Evolutionary conservation across 306 rosid species (phyloP).

Genomic region (Boehmeria nivea): DNA sequence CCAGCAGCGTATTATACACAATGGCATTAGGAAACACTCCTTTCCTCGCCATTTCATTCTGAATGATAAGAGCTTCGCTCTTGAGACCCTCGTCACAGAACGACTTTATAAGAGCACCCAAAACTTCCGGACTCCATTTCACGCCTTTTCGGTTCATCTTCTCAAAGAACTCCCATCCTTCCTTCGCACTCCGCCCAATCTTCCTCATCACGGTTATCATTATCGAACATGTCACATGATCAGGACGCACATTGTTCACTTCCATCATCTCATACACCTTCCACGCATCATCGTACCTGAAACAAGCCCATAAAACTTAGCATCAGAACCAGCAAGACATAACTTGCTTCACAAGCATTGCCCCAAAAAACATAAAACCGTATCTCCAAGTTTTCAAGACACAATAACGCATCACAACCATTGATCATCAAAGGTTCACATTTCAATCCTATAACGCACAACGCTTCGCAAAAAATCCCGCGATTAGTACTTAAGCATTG

Average conservation of each 20-base stretch:
- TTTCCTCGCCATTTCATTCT: conserved; percentile 66
- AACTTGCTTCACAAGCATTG: too few relatives aligned
- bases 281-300: conserved; percentile 78
- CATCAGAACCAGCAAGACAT: conserved; percentile 9
- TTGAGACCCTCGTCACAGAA: conserved; percentile 79
- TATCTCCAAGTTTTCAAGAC: too few relatives aligned
- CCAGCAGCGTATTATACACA: conserved; percentile 75
- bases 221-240: conserved; percentile 82
- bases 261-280: conserved; percentile 68
- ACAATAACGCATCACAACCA: too few relatives aligned
- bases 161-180: conserved; percentile 81
- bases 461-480: too few relatives aligned
- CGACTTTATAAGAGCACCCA: conserved; percentile 67
- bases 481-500: too few relatives aligned
- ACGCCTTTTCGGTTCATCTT: conserved; percentile 83
- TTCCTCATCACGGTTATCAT: conserved; percentile 63
- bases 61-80: conserved; percentile 76
- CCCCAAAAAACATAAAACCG: too few relatives aligned
- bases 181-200: conserved; percentile 71
- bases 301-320: conserved; percentile 17
- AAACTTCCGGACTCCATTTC: conserved; percentile 67
- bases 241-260: conserved; percentile 51
- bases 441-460: too few relatives aligned
- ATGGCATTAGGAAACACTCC: conserved; percentile 57
- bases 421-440: too few relatives aligned